phyloP scores from a whole-genome alignment of 352 stramenopile genomes.

The Plasmopara halstedii region DNA sequence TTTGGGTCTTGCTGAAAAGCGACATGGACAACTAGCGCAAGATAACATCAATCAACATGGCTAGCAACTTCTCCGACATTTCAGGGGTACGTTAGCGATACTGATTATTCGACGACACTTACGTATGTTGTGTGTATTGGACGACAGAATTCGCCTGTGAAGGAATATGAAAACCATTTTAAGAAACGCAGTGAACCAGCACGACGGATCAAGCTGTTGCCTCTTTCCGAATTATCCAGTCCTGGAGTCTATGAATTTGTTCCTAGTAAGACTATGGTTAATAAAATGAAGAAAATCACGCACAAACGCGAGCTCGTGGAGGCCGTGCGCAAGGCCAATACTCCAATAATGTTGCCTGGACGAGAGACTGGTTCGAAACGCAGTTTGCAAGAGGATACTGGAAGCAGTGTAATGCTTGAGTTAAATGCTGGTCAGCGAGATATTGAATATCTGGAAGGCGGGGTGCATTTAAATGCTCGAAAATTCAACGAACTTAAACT shows the following conservation, averaged over 20 bases:
- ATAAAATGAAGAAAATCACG: slow-evolving; percentile 66
- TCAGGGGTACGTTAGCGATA: slow-evolving; percentile 21
- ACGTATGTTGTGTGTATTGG: background rate
- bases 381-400: slow-evolving; percentile 17
- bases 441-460: slow-evolving; percentile 60
- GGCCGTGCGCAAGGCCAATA: slow-evolving; percentile 65
- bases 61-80: slow-evolving; percentile 54
- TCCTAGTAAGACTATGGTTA: slow-evolving; percentile 24
- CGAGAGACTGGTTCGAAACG: slow-evolving; percentile 28
- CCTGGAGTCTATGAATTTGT: slow-evolving; percentile 22
- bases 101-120: background rate
- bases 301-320: slow-evolving; percentile 72
- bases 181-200: slow-evolving; percentile 44
- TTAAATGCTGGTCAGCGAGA: slow-evolving; percentile 42
- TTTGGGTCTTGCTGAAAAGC: slow-evolving; percentile 13
- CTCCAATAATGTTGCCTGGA: slow-evolving; percentile 47
- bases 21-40: slow-evolving; percentile 20
- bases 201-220: slow-evolving; percentile 41
- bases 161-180: slow-evolving; percentile 25
- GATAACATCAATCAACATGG: slow-evolving; percentile 12
- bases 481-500: slow-evolving; percentile 82
- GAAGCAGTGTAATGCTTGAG: slow-evolving; percentile 20
- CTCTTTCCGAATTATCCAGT: slow-evolving; percentile 28
- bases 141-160: slow-evolving; percentile 22
- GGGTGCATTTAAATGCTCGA: slow-evolving; percentile 55